These are phyloP conservation scores for Radiomyces spectabilis DNA, from an alignment of 192 early-diverging fungal species.

Conservation along the genomic window DNA sequence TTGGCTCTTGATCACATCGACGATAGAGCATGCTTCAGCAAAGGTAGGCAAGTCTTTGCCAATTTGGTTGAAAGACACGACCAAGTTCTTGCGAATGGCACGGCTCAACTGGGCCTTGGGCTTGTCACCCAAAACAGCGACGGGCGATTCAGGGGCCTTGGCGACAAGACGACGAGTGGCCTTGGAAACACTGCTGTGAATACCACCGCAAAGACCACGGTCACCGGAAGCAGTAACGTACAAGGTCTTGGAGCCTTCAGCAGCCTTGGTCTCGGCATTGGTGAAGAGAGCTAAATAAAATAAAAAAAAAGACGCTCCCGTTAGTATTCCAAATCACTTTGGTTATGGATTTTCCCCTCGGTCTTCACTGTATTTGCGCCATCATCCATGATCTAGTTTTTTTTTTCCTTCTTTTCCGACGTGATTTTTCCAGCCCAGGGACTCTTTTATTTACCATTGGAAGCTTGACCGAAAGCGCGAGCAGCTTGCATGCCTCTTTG, in stretches of 20 bases:
- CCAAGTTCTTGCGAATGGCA: conserved; percentile 66
- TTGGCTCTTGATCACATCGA: conserved; percentile 63
- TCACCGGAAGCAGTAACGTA: conserved; percentile 87
- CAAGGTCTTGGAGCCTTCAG: conserved; percentile 60
- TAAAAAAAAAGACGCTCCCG: not conserved
- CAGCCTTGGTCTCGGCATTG: conserved; percentile 64
- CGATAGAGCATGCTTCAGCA: conserved; percentile 77
- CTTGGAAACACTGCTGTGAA: conserved; percentile 92
- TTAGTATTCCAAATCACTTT: too few relatives aligned
- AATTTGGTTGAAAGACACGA: conserved; percentile 86
- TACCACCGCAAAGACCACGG: conserved; percentile 98
- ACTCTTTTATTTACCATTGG: conserved; percentile 42
- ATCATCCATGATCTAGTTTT: too few relatives aligned
- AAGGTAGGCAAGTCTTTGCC: conserved; percentile 85
- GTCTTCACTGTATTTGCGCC: too few relatives aligned
- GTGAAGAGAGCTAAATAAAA: conserved; percentile 53
- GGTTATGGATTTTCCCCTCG: too few relatives aligned
- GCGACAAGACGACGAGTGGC: conserved; percentile 60
- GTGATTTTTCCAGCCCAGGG: not conserved
- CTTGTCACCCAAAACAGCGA: conserved; percentile 90
- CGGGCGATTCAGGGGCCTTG: conserved; percentile 39
- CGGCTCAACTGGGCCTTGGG: conserved; percentile 86
- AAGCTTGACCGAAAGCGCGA: conserved; percentile 62
- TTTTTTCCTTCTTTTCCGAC: not conserved
- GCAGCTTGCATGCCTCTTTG: conserved; percentile 87